Evolutionary conservation across 345 rosid genomes (phyloP).

Genomic region (Ceriops decandra): DNA sequence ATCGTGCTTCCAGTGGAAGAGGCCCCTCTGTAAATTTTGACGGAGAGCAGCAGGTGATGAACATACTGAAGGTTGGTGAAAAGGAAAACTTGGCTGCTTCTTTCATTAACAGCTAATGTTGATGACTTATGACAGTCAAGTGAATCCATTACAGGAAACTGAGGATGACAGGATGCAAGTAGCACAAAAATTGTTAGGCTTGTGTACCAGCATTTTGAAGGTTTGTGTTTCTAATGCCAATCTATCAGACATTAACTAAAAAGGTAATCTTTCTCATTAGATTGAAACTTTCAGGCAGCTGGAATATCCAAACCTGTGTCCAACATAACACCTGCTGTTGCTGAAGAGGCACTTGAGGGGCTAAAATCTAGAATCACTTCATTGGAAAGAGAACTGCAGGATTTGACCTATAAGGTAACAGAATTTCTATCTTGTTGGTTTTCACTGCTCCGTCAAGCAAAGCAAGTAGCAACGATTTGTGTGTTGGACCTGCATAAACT

Average conservation of each 20-base stretch:
- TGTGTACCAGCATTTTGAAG: conserved; percentile 71
- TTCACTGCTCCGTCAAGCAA: neutral
- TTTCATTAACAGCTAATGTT: neutral
- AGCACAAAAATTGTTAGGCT: conserved; percentile 56
- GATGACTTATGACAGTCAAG: conserved; percentile 2
- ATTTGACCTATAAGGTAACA: conserved; percentile 55
- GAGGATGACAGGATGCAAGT: conserved; percentile 69
- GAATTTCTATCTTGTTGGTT: neutral
- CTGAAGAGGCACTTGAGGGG: conserved; percentile 77
- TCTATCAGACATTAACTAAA: neutral
- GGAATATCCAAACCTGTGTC: conserved; percentile 51
- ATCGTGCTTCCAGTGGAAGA: conserved; percentile 63
- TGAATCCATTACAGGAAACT: conserved; percentile 43
- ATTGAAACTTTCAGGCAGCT: conserved; percentile 44
- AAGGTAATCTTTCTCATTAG: neutral
- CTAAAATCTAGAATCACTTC: conserved; percentile 51
- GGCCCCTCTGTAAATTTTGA: conserved; percentile 47
- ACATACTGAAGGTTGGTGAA: conserved; percentile 53
- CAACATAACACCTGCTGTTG: conserved; percentile 55
- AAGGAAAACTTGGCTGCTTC: neutral
- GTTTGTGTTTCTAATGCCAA: conserved; percentile 20
- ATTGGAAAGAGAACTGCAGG: conserved; percentile 68
- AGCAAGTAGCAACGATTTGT: conserved; percentile 9
- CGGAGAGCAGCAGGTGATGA: conserved; percentile 44
- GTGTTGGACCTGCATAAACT: conserved; percentile 5